A percentile compares a stretch with the other conserved stretches of the same genome.
These are phyloP conservation scores for Herpetomonas tarakana DNA, from an alignment of 208 protist genomes.

Conservation along the genomic window DNA sequence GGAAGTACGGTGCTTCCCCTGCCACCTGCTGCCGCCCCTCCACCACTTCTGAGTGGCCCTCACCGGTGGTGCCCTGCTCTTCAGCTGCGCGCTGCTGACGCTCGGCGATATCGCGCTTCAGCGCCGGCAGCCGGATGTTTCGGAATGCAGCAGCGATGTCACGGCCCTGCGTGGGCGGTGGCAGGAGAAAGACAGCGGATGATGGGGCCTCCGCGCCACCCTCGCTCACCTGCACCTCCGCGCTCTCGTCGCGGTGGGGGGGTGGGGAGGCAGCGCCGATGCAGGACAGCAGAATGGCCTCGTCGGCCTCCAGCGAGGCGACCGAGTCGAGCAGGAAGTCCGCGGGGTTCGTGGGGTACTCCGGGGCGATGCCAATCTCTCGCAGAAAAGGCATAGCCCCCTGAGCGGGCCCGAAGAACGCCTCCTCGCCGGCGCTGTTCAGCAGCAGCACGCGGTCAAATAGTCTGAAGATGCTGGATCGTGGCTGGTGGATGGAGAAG, in stretches of 20 bases:
- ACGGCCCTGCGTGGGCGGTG: conserved; percentile 21
- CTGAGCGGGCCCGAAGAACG: conserved; percentile 72
- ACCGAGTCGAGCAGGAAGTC: conserved; percentile 76
- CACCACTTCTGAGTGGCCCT: too few species aligned
- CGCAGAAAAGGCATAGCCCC: conserved; percentile 62
- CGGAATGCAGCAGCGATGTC: conserved; percentile 50
- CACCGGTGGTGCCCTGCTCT: background rate
- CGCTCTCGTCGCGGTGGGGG: background rate
- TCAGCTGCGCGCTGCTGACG: background rate
- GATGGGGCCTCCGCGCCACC: conserved; percentile 5
- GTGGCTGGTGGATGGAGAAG: conserved; percentile 79
- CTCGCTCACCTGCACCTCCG: background rate
- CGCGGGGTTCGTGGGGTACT: conserved; percentile 61
- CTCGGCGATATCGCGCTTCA: conserved; percentile 14
- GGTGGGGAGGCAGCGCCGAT: too few species aligned
- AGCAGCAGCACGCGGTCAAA: conserved; percentile 84
- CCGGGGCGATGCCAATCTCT: conserved; percentile 35
- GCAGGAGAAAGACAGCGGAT: background rate
- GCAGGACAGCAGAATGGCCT: background rate
- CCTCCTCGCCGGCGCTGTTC: conserved; percentile 63
- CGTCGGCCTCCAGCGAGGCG: background rate
- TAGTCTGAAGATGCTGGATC: conserved; percentile 42
- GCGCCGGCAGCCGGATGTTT: conserved; percentile 16
- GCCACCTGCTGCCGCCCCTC: too few species aligned
- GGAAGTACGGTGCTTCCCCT: conserved; percentile 20